Evolutionary conservation across 1,284 basidiomycete genomes (phyloP).

Genomic region (Ustilago bromivora): DNA sequence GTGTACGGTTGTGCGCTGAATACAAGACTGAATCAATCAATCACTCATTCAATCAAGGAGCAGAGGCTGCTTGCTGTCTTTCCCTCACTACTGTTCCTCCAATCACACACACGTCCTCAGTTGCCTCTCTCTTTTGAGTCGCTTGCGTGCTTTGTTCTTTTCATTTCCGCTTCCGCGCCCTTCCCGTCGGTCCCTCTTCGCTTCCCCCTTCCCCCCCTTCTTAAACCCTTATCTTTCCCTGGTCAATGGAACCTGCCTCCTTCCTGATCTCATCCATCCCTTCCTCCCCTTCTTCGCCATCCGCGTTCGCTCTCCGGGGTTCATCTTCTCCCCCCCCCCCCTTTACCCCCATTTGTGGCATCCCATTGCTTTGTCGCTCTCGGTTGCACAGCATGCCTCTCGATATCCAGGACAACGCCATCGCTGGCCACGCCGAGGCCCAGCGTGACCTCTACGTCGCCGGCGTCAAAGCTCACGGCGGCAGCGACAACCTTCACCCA

Average conservation of each 20-base stretch:
- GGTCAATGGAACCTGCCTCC: neutral
- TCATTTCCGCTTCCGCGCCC: slow-evolving; percentile 2
- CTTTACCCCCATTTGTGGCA: neutral
- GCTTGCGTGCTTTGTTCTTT: slow-evolving; percentile 14
- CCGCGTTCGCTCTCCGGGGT: neutral
- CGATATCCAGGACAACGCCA: slow-evolving; percentile 50
- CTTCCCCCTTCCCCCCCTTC: slow-evolving; percentile 2
- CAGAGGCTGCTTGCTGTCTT: neutral
- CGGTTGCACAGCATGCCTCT: slow-evolving; percentile 29
- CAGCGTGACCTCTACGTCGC: slow-evolving; percentile 37
- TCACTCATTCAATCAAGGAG: neutral
- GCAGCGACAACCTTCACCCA: slow-evolving; percentile 40
- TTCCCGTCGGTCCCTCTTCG: slow-evolving; percentile 1
- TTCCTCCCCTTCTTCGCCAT: neutral
- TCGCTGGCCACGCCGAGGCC: slow-evolving; percentile 49
- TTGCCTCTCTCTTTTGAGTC: neutral
- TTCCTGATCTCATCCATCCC: neutral
- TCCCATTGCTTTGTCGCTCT: neutral
- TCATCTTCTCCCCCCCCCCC: neutral
- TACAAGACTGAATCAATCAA: too few species aligned
- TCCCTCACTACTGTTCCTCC: neutral
- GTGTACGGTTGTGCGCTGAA: neutral
- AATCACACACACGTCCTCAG: neutral
- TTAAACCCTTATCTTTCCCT: neutral
- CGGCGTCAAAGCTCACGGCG: slow-evolving; percentile 42